These are phyloP conservation scores for Cladosporium cucumerinum DNA, from an alignment of 2,329 filamentous ascomycete species.

Conservation along the genomic window DNA sequence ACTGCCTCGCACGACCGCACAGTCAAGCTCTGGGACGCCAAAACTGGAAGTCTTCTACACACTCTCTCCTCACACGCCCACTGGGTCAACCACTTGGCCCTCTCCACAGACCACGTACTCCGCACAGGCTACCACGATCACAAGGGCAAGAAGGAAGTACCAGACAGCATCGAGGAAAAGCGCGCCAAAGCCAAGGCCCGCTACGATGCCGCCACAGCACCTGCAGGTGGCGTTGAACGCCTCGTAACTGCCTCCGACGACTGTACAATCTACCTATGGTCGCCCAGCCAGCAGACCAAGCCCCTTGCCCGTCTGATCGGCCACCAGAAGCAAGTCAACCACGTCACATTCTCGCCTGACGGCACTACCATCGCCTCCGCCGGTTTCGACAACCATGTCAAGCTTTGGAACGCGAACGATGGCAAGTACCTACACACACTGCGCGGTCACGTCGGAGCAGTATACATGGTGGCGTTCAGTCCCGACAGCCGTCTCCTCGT, in stretches of 20 bases:
- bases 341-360: slow-evolving; percentile 91
- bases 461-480: slow-evolving; percentile 90
- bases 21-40: slow-evolving; percentile 83
- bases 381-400: slow-evolving; percentile 91
- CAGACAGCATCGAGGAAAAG: slow-evolving; percentile 66
- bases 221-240: slow-evolving; percentile 64
- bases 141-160: slow-evolving; percentile 61
- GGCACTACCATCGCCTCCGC: slow-evolving; percentile 82
- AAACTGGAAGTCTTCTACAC: slow-evolving; percentile 74
- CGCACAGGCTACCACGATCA: slow-evolving; percentile 87
- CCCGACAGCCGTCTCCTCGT: slow-evolving; percentile 87
- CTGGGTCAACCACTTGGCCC: slow-evolving; percentile 91
- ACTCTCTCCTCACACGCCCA: slow-evolving; percentile 81
- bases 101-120: slow-evolving; percentile 88
- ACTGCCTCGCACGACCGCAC: slow-evolving; percentile 88
- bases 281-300: slow-evolving; percentile 73
- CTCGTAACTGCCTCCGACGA: slow-evolving; percentile 91
- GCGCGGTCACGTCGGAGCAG: slow-evolving; percentile 82
- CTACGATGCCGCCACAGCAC: slow-evolving; percentile 78
- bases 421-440: slow-evolving; percentile 80
- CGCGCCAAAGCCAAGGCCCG: slow-evolving; percentile 71
- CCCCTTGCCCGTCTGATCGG: slow-evolving; percentile 85
- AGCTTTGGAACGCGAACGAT: slow-evolving; percentile 79
- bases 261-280: slow-evolving; percentile 95
- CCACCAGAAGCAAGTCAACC: slow-evolving; percentile 95